These are phyloP conservation scores for Colletotrichum camelliae DNA, from an alignment of 2,329 filamentous ascomycete genomes.

Conservation along the genomic window DNA sequence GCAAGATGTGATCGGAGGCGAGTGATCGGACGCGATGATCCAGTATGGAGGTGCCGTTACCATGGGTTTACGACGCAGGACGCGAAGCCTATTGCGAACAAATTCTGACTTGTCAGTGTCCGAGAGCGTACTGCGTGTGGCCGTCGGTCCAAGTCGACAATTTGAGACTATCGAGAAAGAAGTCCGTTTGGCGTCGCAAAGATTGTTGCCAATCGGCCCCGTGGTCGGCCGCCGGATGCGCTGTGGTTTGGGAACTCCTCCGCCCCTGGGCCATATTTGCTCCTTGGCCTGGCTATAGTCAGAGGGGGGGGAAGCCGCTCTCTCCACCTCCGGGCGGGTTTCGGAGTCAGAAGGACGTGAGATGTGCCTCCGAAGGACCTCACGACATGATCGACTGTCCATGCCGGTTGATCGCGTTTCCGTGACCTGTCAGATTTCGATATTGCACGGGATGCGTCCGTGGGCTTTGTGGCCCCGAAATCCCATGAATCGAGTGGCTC, in stretches of 20 bases:
- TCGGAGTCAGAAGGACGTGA: background rate
- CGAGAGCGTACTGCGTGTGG: background rate
- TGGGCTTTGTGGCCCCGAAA: background rate
- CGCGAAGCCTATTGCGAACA: background rate
- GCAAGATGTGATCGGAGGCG: background rate
- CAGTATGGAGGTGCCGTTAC: background rate
- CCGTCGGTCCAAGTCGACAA: background rate
- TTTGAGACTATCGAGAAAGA: background rate
- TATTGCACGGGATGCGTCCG: background rate
- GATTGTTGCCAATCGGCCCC: conserved; percentile 1
- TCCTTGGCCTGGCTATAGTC: background rate
- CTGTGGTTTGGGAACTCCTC: background rate
- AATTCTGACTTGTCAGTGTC: background rate
- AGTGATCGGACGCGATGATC: background rate
- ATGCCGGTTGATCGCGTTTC: conserved; percentile 19
- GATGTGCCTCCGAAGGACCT: background rate
- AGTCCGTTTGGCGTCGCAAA: conserved; percentile 8
- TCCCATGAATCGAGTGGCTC: conserved; percentile 2
- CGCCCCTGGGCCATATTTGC: background rate
- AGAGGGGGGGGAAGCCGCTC: background rate
- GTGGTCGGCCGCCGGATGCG: background rate
- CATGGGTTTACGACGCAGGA: background rate
- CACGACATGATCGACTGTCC: conserved; percentile 10
- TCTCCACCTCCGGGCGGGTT: background rate
- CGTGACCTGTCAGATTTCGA: conserved; percentile 13